Conservation (phyloP, 2,329 filamentous ascomycete genomes). For the Penicillium olsonii region DNA sequence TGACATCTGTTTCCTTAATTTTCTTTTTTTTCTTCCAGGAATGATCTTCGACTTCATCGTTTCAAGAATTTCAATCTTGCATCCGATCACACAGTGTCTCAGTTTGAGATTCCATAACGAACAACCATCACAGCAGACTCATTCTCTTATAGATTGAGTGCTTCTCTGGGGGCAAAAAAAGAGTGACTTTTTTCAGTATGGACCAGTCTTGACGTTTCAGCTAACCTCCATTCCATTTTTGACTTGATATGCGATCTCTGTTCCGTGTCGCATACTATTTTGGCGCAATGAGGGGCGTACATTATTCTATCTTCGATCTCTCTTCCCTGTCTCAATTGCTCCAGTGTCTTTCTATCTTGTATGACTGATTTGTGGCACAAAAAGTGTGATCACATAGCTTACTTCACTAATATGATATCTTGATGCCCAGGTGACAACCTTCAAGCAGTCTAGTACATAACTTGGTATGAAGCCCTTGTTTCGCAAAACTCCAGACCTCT, state of each 20-base stretch:
- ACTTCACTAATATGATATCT: conserved; percentile 12
- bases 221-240: not conserved
- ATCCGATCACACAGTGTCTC: not conserved
- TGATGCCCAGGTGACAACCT: no score
- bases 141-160: not conserved
- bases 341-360: conserved; percentile 11
- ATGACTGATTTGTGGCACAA: conserved; percentile 21
- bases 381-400: conserved; percentile 16
- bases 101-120: not conserved
- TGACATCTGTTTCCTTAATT: not conserved
- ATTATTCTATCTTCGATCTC: conserved; percentile 6
- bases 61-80: not conserved
- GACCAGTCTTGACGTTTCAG: not conserved
- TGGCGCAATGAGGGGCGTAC: conserved; percentile 23
- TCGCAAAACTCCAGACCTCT: no score
- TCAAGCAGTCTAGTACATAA: no score
- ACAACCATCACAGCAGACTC: not conserved
- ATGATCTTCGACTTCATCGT: not conserved
- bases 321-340: conserved; percentile 9
- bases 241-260: not conserved
- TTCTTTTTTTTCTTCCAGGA: not conserved
- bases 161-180: not conserved
- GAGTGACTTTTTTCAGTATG: not conserved
- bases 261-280: conserved; percentile 21
- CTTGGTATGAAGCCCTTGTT: no score